Evolutionary conservation across 768 basidiomycete species (phyloP), one percentile per base, ranked within the genome.

Genomic region (Serendipita sp.): DNA sequence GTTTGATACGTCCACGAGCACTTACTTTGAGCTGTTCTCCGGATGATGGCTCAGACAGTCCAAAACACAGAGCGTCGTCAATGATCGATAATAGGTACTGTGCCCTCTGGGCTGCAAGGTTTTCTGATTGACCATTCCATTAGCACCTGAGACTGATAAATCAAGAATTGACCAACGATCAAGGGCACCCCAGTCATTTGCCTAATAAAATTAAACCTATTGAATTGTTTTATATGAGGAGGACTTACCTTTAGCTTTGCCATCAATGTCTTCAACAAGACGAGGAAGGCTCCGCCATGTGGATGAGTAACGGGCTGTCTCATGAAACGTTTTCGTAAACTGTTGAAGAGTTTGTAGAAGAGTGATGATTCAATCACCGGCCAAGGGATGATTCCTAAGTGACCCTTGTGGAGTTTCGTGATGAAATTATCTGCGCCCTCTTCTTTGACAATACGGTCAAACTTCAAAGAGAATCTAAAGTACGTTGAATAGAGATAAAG

Each of bases 391-490:
- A 85, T 85, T 44, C 75, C 76, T 3, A 85, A 68, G 63, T 76
- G 76, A 1, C 83, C 83, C 0, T 76, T 75, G 65, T 85, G 85
- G 3, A 85, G 76, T 1, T 77, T 78, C 15, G 82, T 78, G 64
- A 85, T 84, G 68, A 85, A 85, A 66, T 85, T 85, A 0, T 79
- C 74, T 35, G 76, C 80, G 70, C 83, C 81, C 65, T 85, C 83
- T 3, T 81, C 76, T 63, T 81, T 76, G 15, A 85, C 82, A 23
- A 85, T 84, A 71, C 78, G 76, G 72, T 82, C 74, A 68, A 85
- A 81, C 66, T 84, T 84, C 11, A 78, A 73, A 1, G 74, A 76
- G 68, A 85, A 84, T 64, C 83, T 85, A 44, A 2, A 3, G 41
- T 7, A 41, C 41, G 5, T 41, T 5, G 38, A 32, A 23, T 51